Evolutionary conservation across 2,329 filamentous ascomycete species (phyloP).

Genomic region (Alternaria rosae): DNA sequence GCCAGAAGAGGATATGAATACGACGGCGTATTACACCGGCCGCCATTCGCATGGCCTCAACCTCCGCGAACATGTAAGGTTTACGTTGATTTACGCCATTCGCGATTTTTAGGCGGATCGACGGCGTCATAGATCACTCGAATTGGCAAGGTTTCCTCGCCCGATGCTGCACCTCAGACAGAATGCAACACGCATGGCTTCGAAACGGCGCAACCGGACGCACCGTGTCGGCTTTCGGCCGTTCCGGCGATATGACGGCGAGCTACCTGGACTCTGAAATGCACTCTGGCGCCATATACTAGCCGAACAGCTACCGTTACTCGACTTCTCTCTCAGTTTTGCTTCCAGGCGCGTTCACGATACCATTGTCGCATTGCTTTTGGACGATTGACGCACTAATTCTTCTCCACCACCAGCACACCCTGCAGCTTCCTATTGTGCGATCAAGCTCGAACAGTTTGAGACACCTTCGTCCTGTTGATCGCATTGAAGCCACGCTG

Average conservation of each 20-base stretch:
- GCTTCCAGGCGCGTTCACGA: conserved; percentile 7
- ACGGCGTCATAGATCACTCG: conserved; percentile 47
- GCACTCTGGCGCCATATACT: conserved; percentile 6
- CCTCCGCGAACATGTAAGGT: not conserved
- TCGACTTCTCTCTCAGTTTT: conserved; percentile 11
- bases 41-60: not conserved
- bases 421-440: not conserved
- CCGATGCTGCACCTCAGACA: conserved; percentile 41
- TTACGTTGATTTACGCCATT: not conserved
- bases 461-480: not conserved
- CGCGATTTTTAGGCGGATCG: conserved; percentile 19
- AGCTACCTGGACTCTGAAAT: conserved; percentile 12
- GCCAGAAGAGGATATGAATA: not conserved
- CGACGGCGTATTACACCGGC: not conserved
- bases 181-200: conserved; percentile 34
- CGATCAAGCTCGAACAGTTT: not conserved
- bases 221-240: conserved; percentile 26
- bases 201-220: conserved; percentile 28
- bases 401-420: not conserved
- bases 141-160: conserved; percentile 44
- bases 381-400: not conserved
- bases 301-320: conserved; percentile 1
- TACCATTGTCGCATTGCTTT: conserved; percentile 6
- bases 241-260: conserved; percentile 10
- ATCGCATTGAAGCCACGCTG: not conserved